A percentile compares a stretch with the other conserved stretches of the same genome.
These are phyloP conservation scores for Dioszegia hungarica DNA, from an alignment of 768 basidiomycete species.

Conservation along the genomic window DNA sequence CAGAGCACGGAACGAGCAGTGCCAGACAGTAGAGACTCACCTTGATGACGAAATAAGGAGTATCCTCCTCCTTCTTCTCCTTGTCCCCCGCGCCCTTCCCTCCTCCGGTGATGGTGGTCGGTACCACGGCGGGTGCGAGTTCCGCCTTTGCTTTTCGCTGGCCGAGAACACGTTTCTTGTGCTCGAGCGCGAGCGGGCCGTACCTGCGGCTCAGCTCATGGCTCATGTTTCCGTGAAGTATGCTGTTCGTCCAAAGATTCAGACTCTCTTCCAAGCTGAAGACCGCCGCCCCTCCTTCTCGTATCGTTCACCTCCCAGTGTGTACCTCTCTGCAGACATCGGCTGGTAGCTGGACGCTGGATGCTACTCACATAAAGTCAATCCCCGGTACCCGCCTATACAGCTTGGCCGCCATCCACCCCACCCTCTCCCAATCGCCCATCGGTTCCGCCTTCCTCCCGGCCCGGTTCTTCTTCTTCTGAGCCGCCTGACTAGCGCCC, in stretches of 20 bases:
- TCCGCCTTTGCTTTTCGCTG: slow-evolving; percentile 71
- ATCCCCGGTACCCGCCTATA: slow-evolving; percentile 72
- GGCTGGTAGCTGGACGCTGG: no score
- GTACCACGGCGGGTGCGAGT: slow-evolving; percentile 59
- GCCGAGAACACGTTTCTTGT: slow-evolving; percentile 63
- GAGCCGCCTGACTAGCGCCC: background rate
- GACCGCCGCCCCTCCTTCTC: background rate
- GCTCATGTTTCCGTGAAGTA: no score
- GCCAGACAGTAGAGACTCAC: slow-evolving; percentile 52
- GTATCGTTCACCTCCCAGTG: background rate
- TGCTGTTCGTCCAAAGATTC: no score
- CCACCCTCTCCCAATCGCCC: slow-evolving; percentile 76
- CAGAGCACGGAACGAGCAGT: background rate
- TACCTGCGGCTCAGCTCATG: slow-evolving; percentile 60
- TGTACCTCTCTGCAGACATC: no score
- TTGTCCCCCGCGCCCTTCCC: slow-evolving; percentile 15
- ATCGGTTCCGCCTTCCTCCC: slow-evolving; percentile 11
- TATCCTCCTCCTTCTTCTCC: slow-evolving; percentile 17
- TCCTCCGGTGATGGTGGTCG: slow-evolving; percentile 74
- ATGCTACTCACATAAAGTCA: slow-evolving; percentile 73
- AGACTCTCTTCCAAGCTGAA: no score
- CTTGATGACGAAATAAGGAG: slow-evolving; percentile 8
- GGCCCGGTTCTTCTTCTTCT: slow-evolving; percentile 41
- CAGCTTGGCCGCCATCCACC: slow-evolving; percentile 73
- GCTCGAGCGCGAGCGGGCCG: slow-evolving; percentile 81